Evolutionary conservation across 228 moss, liverwort and hornwort genomes (phyloP).

Genomic region (Sphagnum magellanicum): DNA sequence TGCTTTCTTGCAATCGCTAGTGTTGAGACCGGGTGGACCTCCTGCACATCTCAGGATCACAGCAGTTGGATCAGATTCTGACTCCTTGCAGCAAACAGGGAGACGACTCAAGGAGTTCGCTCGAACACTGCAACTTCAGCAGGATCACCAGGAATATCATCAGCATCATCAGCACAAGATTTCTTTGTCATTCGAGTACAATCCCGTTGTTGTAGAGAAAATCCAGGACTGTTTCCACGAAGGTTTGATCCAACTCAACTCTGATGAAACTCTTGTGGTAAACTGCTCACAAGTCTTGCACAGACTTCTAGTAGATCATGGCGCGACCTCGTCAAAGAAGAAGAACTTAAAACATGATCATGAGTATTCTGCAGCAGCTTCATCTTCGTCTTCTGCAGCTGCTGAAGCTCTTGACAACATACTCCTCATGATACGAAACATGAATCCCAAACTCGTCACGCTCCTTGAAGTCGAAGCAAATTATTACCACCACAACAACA

Average conservation of each 20-base stretch:
- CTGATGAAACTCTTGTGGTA: constrained; percentile 39
- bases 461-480: constrained; percentile 42
- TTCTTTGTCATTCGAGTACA: constrained; percentile 42
- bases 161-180: constrained; percentile 16
- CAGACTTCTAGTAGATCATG: constrained; percentile 25
- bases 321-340: neutral
- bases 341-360: neutral
- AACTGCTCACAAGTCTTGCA: constrained; percentile 52
- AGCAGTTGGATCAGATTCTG: constrained; percentile 27
- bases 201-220: constrained; percentile 22
- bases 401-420: constrained; percentile 16
- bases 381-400: constrained; percentile 10
- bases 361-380: too few species aligned
- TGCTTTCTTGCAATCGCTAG: constrained; percentile 47
- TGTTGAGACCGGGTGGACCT: constrained; percentile 26
- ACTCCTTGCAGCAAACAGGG: constrained; percentile 25
- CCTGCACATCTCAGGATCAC: constrained; percentile 44
- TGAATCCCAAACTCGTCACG: constrained; percentile 40
- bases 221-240: constrained; percentile 28
- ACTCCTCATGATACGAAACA: constrained; percentile 28
- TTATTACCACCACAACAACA: constrained; percentile 13
- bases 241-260: constrained; percentile 20
- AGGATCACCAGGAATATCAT: neutral
- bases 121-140: constrained; percentile 3
- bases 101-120: constrained; percentile 51